phyloP scores from a whole-genome alignment of 148 eudicot genomes.

The Gaultheria prostrata region DNA sequence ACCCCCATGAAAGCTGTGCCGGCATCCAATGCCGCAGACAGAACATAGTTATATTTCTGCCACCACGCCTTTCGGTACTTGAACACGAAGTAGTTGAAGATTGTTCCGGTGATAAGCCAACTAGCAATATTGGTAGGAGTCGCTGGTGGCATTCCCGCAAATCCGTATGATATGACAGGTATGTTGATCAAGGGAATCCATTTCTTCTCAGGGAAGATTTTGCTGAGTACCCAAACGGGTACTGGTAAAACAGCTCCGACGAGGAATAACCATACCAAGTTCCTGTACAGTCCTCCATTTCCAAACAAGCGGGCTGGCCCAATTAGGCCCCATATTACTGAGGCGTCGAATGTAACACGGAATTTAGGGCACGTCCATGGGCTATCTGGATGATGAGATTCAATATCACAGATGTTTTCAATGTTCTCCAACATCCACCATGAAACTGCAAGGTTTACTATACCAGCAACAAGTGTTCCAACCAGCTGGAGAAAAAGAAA shows the following conservation, averaged over 20 bases:
- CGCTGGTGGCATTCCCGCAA: conserved; percentile 98
- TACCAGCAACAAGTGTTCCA: conserved; percentile 78
- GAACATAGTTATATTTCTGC: conserved; percentile 89
- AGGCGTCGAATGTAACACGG: conserved; percentile 88
- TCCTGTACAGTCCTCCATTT: conserved; percentile 77
- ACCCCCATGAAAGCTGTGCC: conserved; percentile 99
- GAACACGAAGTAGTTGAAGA: conserved; percentile 92
- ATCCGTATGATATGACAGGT: conserved; percentile 92
- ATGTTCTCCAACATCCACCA: conserved; percentile 97
- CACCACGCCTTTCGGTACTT: conserved; percentile 81
- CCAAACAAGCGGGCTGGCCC: conserved; percentile 91
- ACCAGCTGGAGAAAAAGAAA: conserved; percentile 51
- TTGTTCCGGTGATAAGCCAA: conserved; percentile 78
- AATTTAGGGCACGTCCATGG: conserved; percentile 99
- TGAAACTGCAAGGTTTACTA: conserved; percentile 79
- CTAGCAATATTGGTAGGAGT: conserved; percentile 95
- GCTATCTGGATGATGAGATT: conserved; percentile 79
- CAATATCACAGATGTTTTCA: conserved; percentile 82
- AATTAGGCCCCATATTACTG: conserved; percentile 96
- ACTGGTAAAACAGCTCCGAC: conserved; percentile 87
- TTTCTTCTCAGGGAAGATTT: conserved; percentile 81
- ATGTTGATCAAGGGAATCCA: conserved; percentile 92
- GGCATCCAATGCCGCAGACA: conserved; percentile 92
- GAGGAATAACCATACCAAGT: conserved; percentile 92
- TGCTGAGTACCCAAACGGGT: conserved; percentile 84